These are phyloP conservation scores for Russula foetens DNA, from an alignment of 768 basidiomycete genomes.

Conservation along the genomic window DNA sequence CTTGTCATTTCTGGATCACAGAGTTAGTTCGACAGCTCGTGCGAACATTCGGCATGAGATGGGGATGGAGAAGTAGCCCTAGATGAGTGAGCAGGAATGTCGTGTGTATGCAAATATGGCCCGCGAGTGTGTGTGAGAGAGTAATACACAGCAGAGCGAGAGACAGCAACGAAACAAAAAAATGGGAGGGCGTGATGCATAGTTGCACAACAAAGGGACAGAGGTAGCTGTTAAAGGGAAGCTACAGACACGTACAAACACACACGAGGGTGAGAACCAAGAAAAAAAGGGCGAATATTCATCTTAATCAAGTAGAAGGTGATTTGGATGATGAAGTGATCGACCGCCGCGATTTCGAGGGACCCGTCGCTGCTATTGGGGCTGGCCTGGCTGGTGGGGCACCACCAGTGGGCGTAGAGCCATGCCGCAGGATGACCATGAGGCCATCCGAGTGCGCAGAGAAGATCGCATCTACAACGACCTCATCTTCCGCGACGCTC, in stretches of 20 bases:
- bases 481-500: constrained; percentile 29
- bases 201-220: not conserved
- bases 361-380: not conserved
- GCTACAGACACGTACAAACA: not conserved
- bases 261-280: not conserved
- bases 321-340: not conserved
- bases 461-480: constrained; percentile 72
- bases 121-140: not conserved
- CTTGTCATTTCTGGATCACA: not conserved
- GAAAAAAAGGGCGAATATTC: not conserved
- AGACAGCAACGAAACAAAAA: not conserved
- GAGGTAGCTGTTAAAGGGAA: not conserved
- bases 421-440: constrained; percentile 64
- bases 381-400: not conserved
- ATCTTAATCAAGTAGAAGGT: not conserved
- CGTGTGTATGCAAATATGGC: not conserved
- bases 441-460: constrained; percentile 81
- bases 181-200: not conserved
- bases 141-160: not conserved
- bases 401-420: constrained; percentile 22
- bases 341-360: not conserved
- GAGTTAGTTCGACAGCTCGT: not conserved
- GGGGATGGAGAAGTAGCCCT: not conserved
- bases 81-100: not conserved
- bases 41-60: not conserved